Base-by-base conservation (phyloP, 345 rosid species). In the Brassica rapa region DNA sequence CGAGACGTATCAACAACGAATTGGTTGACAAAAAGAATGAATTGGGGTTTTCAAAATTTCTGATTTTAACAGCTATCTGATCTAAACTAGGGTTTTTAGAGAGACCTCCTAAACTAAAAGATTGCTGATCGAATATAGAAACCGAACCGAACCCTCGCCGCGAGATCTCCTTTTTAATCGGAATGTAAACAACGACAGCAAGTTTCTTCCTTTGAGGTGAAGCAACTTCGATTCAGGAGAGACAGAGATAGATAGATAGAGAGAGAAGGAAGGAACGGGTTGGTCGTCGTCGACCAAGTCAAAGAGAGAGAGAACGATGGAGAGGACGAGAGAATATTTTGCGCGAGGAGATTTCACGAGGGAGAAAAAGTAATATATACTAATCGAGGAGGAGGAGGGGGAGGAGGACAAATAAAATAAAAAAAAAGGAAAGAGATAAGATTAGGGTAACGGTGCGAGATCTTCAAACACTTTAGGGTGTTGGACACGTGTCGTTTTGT, bases 401-500 rank as follows among this genome's bases (percentile, higher is more conserved):
- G 63, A 10, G 8, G 1, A 10, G 8, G 1, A 15, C 0, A 7
- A 70, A 35, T 0, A 16, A 25, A 16, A 25, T 5, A 51, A 9
- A 39, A 16, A n/a, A 30, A 76, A 23, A 9, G 11, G 35, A 77
- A 75, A 41, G 41, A 78, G 76, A 71, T 67, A 72, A 65, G 83
- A 64, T 77, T 60, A 61, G 78, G 75, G 81, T 53, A 59, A 78
- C 73, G 70, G 79, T 67, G 85, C 74, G 69, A 77, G 69, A 75
- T 77, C 75, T 76, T 72, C 78, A 71, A 49, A 41, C 51, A 64
- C 70, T 5, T 1, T 14, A 23, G 11, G 10, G 5, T 41, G 37
- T 60, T 19, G 8, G 81, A 80, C 87, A 87, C 88, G 86, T 86
- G 85, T 84, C 69, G 16, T 69, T 60, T 49, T n/a, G 2, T 62